Percentiles rank a stretch among this genome's conserved stretches.
Conservation (phyloP, 768 basidiomycete species). For the Psilocybe cyanescens region DNA sequence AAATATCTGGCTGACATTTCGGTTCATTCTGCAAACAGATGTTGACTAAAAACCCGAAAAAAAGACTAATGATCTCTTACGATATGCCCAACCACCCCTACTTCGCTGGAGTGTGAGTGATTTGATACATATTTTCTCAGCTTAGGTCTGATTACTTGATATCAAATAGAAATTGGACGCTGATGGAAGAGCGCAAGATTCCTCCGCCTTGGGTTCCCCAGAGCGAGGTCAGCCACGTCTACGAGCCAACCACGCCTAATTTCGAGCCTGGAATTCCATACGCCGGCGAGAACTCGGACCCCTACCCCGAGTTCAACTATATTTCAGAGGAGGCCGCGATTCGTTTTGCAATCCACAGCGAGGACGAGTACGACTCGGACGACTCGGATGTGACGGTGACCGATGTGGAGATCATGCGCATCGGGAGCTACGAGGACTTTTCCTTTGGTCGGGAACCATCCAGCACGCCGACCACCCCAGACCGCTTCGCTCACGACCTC, state of each 20-base stretch:
- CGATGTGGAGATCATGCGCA: constrained; percentile 10
- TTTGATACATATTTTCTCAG: not conserved
- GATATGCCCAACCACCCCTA: constrained; percentile 34
- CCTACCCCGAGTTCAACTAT: constrained; percentile 24
- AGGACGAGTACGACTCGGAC: constrained; percentile 13
- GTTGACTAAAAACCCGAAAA: constrained; percentile 30
- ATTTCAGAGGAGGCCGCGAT: constrained; percentile 13
- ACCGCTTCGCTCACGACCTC: not conserved
- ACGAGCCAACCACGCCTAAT: constrained; percentile 18
- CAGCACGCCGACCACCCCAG: not conserved
- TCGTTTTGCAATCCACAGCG: not conserved
- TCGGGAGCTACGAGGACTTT: constrained; percentile 12
- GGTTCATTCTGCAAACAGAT: constrained; percentile 18
- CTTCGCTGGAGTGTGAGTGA: constrained; percentile 32
- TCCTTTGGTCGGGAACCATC: not conserved
- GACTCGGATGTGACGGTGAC: constrained; percentile 6
- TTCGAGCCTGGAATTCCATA: constrained; percentile 20
- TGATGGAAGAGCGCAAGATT: constrained; percentile 25
- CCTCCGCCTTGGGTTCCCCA: constrained; percentile 30
- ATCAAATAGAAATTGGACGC: constrained; percentile 28
- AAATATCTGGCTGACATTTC: no score
- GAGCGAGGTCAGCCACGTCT: constrained; percentile 22
- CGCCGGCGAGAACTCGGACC: constrained; percentile 17
- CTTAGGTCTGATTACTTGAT: not conserved
- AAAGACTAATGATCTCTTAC: constrained; percentile 28